phyloP scores from a whole-genome alignment of 306 rosid species.

The Sicyos edulis region DNA sequence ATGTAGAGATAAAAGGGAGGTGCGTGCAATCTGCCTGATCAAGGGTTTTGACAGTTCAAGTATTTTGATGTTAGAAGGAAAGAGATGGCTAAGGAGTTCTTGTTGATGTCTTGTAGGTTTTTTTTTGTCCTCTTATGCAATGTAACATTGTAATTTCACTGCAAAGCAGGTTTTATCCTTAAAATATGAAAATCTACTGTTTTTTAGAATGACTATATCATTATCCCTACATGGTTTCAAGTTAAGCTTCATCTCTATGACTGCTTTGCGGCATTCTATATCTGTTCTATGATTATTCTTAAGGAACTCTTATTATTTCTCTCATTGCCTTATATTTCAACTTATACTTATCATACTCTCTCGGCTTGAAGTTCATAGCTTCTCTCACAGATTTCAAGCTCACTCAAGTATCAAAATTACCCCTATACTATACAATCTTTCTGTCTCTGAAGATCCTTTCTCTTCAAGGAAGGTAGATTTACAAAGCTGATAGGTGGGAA shows the following conservation, averaged over 20 bases:
- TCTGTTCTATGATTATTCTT: not conserved
- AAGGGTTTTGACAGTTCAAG: not conserved
- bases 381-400: not conserved
- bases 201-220: not conserved
- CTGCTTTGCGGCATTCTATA: not conserved
- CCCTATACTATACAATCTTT: not conserved
- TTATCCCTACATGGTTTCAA: not conserved
- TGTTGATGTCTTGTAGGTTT: not conserved
- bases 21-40: conserved; percentile 5
- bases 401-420: not conserved
- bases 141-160: conserved; percentile 17
- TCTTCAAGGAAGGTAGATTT: not conserved
- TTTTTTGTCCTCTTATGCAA: conserved; percentile 3
- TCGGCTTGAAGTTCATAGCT: not conserved
- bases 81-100: conserved; percentile 2
- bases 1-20: conserved; percentile 1
- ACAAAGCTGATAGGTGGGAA: conserved; percentile 9
- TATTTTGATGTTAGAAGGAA: conserved; percentile 14
- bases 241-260: not conserved
- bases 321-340: not conserved
- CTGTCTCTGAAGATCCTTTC: not conserved
- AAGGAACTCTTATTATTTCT: not conserved
- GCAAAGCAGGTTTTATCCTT: conserved; percentile 17
- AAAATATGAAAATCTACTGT: not conserved
- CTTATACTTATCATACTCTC: not conserved